A percentile compares a stretch with the other conserved stretches of the same genome.
Evolutionary conservation across 805 yeast genomes (phyloP).

Genomic region (Saccharomycopsis sp.): DNA sequence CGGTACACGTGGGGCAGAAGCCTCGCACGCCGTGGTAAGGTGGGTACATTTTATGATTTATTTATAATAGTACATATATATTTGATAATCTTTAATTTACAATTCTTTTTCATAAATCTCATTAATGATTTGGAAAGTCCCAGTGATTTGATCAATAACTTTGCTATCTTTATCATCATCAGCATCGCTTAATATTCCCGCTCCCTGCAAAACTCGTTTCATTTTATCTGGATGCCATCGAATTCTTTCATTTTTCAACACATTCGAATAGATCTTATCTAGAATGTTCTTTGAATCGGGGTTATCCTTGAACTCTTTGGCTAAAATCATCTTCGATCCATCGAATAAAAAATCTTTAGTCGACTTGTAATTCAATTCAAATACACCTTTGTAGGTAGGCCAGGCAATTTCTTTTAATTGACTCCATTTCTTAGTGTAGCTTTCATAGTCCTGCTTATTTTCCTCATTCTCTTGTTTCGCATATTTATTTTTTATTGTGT

Average conservation of each 20-base stretch:
- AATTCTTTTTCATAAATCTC: constrained; percentile 8
- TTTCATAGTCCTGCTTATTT: constrained; percentile 21
- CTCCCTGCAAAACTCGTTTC: constrained; percentile 28
- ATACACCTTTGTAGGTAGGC: constrained; percentile 32
- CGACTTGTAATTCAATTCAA: constrained; percentile 21
- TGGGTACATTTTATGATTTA: too few relatives aligned
- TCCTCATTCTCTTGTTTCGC: constrained; percentile 23
- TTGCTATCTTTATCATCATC: constrained; percentile 5
- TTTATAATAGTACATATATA: too few relatives aligned
- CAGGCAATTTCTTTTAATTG: constrained; percentile 26
- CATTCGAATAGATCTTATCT: constrained; percentile 14
- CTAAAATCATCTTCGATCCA: constrained; percentile 16
- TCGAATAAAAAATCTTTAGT: constrained; percentile 15
- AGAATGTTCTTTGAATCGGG: constrained; percentile 3
- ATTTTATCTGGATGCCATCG: constrained; percentile 60
- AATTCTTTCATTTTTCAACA: constrained; percentile 37
- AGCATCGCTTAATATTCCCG: background rate
- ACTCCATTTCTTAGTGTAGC: constrained; percentile 26
- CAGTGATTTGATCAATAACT: constrained; percentile 8
- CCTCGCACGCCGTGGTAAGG: too few relatives aligned
- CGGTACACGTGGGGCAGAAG: too few relatives aligned
- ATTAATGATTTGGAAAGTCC: constrained; percentile 16
- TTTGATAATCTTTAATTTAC: too few relatives aligned
- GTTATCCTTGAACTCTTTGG: constrained; percentile 29
- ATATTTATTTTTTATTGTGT: constrained; percentile 1